Evolutionary conservation across 1,284 basidiomycete species (phyloP).

Genomic region (Sporisorium reilianum): DNA sequence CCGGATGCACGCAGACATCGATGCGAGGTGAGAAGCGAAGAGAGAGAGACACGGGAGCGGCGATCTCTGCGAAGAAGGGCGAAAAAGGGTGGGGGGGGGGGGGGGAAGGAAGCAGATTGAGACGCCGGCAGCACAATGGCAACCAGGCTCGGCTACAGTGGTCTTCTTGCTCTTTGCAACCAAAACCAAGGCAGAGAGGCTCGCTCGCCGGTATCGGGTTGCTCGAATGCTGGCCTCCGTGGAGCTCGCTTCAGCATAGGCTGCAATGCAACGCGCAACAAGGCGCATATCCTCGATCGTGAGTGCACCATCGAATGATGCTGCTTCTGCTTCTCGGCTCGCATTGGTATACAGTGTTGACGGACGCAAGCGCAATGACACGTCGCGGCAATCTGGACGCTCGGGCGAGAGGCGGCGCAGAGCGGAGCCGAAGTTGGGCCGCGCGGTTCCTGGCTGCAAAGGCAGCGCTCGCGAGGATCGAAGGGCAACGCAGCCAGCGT

Average conservation of each 20-base stretch:
- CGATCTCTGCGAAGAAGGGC: constrained; percentile 21
- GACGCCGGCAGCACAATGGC: constrained; percentile 28
- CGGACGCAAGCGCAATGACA: too few relatives aligned
- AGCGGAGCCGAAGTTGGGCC: too few relatives aligned
- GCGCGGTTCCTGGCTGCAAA: neutral
- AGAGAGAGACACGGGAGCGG: constrained; percentile 3
- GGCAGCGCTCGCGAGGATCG: too few relatives aligned
- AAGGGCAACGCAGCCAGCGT: constrained; percentile 1
- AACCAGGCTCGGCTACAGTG: neutral
- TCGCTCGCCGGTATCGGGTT: neutral
- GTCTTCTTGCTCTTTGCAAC: neutral
- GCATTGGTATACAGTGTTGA: too few relatives aligned
- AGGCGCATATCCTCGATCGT: constrained; percentile 17
- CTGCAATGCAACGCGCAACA: neutral
- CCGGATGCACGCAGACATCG: neutral
- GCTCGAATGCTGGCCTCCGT: neutral
- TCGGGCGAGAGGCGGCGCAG: too few relatives aligned
- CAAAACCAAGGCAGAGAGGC: neutral
- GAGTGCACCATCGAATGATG: constrained; percentile 16
- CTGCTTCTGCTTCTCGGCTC: neutral
- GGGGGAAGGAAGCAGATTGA: neutral
- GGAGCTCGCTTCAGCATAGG: neutral
- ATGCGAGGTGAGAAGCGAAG: constrained; percentile 1
- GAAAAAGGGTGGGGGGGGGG: constrained; percentile 7
- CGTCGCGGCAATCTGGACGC: too few relatives aligned